Evolutionary conservation across 257 asterid species (phyloP).

Genomic region (Jacaranda copaia): DNA sequence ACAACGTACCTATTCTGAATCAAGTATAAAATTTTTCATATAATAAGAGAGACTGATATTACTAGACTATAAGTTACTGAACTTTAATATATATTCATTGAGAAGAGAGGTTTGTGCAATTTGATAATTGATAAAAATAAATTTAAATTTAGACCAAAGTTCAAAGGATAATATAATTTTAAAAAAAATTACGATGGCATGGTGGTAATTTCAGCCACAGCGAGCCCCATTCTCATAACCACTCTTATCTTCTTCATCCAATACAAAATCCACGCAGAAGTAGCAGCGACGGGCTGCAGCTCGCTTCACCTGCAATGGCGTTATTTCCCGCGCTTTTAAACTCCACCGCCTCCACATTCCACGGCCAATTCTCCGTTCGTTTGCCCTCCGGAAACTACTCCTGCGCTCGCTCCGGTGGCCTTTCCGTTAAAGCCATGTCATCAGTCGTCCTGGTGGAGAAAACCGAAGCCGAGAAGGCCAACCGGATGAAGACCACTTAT

Average conservation of each 20-base stretch:
- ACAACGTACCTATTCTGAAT: no score
- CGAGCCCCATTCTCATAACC: not conserved
- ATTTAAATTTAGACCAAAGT: no score
- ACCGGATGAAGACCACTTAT: constrained; percentile 75
- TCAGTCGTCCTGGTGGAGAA: constrained; percentile 78
- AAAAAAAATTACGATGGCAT: no score
- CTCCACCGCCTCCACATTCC: constrained; percentile 69
- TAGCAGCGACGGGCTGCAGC: constrained; percentile 23
- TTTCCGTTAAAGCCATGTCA: constrained; percentile 66
- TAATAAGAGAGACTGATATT: no score
- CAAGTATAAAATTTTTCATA: no score
- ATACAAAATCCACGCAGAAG: constrained; percentile 21
- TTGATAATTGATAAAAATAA: no score
- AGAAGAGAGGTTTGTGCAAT: no score
- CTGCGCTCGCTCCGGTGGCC: constrained; percentile 43
- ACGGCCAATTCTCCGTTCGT: constrained; percentile 54
- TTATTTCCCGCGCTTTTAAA: constrained; percentile 70
- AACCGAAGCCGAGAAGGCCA: constrained; percentile 69
- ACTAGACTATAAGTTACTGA: no score
- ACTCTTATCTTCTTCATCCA: constrained; percentile 49
- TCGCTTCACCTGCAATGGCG: constrained; percentile 62
- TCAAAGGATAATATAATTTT: no score
- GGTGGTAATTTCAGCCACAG: constrained; percentile 19
- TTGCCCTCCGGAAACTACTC: constrained; percentile 45
- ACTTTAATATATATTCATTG: no score